Percentiles rank a stretch among this genome's conserved stretches.
phyloP scores from a whole-genome alignment of 169 alveolate species.

The Plasmodium vivax region DNA sequence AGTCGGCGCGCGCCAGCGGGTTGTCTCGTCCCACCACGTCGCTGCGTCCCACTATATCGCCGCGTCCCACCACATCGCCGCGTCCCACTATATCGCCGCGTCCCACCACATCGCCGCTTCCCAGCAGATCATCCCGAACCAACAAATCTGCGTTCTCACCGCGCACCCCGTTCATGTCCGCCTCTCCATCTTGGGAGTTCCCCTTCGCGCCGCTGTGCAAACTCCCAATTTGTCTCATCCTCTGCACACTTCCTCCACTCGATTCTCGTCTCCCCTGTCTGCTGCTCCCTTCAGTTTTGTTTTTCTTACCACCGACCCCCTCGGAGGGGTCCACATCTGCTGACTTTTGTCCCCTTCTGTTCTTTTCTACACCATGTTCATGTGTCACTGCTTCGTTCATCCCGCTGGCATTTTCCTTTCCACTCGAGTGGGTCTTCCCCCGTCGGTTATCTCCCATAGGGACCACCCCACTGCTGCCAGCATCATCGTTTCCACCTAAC shows the following conservation, averaged over 20 bases:
- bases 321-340: background rate
- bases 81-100: background rate
- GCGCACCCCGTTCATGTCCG: background rate
- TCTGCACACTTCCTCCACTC: background rate
- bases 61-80: background rate
- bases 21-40: background rate
- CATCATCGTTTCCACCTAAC: background rate
- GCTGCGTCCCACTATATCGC: background rate
- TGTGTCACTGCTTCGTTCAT: background rate
- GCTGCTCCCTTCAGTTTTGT: background rate
- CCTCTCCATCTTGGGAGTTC: background rate
- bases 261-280: background rate
- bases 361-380: background rate
- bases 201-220: background rate
- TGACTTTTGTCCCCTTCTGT: background rate
- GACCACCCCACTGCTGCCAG: background rate
- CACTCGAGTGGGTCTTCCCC: background rate
- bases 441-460: background rate
- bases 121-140: background rate
- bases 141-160: background rate
- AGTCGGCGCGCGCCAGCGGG: background rate
- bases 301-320: background rate
- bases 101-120: background rate
- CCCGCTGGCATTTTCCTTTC: background rate
- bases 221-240: background rate